Evolutionary conservation across 2,329 filamentous ascomycete species (phyloP), one percentile per base, ranked within the genome.

Genomic region (Verticillium dahliae): DNA sequence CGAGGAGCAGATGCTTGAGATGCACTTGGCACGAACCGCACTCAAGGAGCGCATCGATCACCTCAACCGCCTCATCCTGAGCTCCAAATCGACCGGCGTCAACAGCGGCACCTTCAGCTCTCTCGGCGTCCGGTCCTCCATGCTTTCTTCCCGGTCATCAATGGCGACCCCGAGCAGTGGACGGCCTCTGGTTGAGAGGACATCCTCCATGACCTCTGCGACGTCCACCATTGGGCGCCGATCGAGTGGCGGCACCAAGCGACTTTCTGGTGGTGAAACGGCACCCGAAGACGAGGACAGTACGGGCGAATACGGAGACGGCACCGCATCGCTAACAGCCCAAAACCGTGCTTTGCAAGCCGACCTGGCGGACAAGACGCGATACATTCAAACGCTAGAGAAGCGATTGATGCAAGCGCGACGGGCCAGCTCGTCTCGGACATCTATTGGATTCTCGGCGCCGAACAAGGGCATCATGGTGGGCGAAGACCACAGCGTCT

Each of bases 21-120:
- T 99, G 91, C 95, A 99, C 73, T 84, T 99, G 56, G 95, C 95
- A 37, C 87, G 95, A 52, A 99, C 95, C 1, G 95, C 95, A 0
- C 79, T 99, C 60, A 99, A 98, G 74, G 95, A 99, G 78, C 89
- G 95, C 35, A 99, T 99, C 69, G 93, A 97, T 72, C 95, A 99
- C 74, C 81, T 99, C 56, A 99, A 98, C 75, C 88, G 94, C 57
- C 81, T 99, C 58, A 98, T 99, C 66, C 79, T 99, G 63, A 96
- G 92, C 73, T 98, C 94, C 15, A 97, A 97, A 73, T 98, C 94
- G 5, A 90, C 91, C 6, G 95, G 95, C 5, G 95, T 99, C 61
- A 99, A 99, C 74, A 89, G 88, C 67, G 88, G 89, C 27, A 87
- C 88, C 1, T 87, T 87, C 67, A 91, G 88, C 67, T 84, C 88